A percentile compares a stretch with the other conserved stretches of the same genome.
Conservation (phyloP, 345 rosid species). For the Aquilaria yunnanensis region DNA sequence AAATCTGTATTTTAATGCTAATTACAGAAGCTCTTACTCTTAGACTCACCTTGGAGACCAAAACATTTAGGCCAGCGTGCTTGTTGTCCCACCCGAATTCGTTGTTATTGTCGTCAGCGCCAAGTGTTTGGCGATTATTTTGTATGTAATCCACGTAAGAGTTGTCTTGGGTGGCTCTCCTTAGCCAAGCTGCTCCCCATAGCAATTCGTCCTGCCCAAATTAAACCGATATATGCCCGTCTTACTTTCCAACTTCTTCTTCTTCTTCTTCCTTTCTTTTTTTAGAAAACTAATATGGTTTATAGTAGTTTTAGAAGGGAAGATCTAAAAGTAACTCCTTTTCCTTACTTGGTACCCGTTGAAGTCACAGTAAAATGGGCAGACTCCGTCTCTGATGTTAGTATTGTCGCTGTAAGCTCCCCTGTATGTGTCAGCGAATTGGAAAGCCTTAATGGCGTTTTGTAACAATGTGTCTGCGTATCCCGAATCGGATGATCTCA, state of each 20-base stretch:
- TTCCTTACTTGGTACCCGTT: constrained; percentile 73
- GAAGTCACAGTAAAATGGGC: constrained; percentile 96
- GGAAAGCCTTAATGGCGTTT: constrained; percentile 50
- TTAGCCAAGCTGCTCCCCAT: constrained; percentile 98
- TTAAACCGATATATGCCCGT: not conserved
- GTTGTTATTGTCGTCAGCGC: constrained; percentile 84
- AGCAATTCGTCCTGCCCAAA: constrained; percentile 75
- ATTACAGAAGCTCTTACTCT: not conserved
- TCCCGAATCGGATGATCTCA: constrained; percentile 70
- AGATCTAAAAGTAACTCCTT: no score
- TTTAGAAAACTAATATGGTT: no score
- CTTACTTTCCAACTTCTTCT: no score
- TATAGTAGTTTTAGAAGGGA: no score
- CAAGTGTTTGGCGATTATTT: constrained; percentile 75
- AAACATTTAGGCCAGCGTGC: constrained; percentile 90
- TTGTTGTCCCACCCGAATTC: constrained; percentile 99
- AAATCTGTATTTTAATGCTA: not conserved
- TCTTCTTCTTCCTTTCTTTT: no score
- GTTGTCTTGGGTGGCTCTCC: constrained; percentile 65
- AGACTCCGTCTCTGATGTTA: constrained; percentile 55
- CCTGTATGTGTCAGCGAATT: constrained; percentile 68
- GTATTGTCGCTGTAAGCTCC: constrained; percentile 93
- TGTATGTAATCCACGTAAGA: constrained; percentile 62
- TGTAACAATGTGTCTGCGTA: constrained; percentile 68
- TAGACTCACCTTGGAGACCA: constrained; percentile 68